Evolutionary conservation across 306 rosid species (phyloP).

Genomic region (Cicer pinnatifidum): DNA sequence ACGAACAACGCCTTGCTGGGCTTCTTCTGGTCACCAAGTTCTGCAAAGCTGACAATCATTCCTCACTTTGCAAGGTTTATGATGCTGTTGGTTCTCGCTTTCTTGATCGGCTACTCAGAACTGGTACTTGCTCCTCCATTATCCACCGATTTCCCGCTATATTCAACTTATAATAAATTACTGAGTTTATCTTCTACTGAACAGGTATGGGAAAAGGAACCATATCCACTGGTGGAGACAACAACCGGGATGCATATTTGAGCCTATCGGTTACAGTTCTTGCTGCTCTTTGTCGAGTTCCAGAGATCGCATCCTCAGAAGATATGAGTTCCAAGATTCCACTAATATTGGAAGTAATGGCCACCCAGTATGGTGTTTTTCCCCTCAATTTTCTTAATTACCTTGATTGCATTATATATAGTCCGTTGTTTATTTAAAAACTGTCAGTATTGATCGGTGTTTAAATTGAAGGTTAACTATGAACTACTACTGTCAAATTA

Average conservation of each 20-base stretch:
- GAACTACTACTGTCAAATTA: neutral
- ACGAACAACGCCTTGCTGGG: conserved; percentile 92
- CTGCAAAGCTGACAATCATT: conserved; percentile 67
- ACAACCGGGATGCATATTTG: conserved; percentile 77
- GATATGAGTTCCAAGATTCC: conserved; percentile 76
- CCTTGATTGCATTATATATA: neutral
- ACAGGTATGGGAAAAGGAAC: conserved; percentile 70
- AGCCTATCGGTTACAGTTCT: conserved; percentile 77
- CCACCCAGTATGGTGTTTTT: conserved; percentile 60
- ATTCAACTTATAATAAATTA: neutral
- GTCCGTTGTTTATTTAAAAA: neutral
- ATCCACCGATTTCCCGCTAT: neutral
- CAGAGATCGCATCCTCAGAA: conserved; percentile 73
- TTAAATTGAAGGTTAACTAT: neutral
- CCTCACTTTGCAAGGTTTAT: conserved; percentile 70
- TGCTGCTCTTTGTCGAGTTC: conserved; percentile 79
- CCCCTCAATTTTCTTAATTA: neutral
- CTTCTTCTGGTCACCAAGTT: conserved; percentile 86
- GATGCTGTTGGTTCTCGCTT: conserved; percentile 72
- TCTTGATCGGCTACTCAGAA: conserved; percentile 78
- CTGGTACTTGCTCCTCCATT: conserved; percentile 56
- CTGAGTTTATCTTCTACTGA: conserved; percentile 1
- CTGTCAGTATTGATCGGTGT: neutral
- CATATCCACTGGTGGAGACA: conserved; percentile 43
- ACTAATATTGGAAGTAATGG: conserved; percentile 60